Evolutionary conservation across 768 basidiomycete genomes (phyloP), one percentile per base, ranked within the genome.

Genomic region (Gelatoporia subvermispora): DNA sequence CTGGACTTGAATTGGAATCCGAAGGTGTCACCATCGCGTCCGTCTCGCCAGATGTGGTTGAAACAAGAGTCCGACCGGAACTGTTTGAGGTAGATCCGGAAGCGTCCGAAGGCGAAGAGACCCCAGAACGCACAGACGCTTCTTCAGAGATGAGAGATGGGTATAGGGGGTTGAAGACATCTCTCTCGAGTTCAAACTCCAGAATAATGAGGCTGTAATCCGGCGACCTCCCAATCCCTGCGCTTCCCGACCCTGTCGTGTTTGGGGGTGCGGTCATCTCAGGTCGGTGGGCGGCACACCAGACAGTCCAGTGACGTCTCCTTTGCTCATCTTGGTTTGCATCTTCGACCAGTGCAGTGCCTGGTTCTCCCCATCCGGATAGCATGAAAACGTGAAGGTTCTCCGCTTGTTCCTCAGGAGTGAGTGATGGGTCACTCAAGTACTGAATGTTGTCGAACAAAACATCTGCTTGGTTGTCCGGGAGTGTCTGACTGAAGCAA

Each of bases 121-220:
- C 35, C 8, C 57, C 60, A 8, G 63, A 64, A 2, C 40, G 38
- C 11, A 37, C 39, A 13, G 51, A 55, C 15, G 43, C 20, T 10
- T 47, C 52, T 17, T 50, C 46, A 23, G 47, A 47, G 1, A 41
- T 34, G 13, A 50, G 4, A 36, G 74, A 67, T 8, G 80, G 80
- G 60, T 84, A 85, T 3, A 89, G 65, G 0, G 89, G 88, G 53
- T 90, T 91, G 58, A 82, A 65, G 1, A 57, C 54, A 60, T 91
- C 89, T 24, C 70, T 65, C 60, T 89, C 88, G 20, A 89, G 72
- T 61, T 93, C 90, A 53, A 91, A 86, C 61, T 93, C 89, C 64
- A 91, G 73, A 21, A 89, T 72, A 53, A 89, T 77, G 41, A 84
- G 60, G 47, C 64, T 68, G 39, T 35, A 57, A 38, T 45, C 48